Conservation (phyloP, 2,329 filamentous ascomycete genomes). For the Stenocarpella maydis region DNA sequence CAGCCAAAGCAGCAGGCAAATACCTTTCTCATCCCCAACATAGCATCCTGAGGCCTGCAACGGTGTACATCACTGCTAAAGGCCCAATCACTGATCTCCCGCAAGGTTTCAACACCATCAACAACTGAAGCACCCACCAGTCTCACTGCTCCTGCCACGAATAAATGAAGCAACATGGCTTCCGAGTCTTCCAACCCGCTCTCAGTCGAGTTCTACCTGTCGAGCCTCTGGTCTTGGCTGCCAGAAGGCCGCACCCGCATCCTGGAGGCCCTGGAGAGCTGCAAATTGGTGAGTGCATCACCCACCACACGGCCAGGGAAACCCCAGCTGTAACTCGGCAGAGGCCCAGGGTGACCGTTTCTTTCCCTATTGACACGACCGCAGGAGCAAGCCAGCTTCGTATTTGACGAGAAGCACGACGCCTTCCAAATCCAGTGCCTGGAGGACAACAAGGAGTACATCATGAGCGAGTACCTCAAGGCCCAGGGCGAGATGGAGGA, state of each 20-base stretch:
- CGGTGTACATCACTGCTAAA: not conserved
- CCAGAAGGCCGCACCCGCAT: conserved; percentile 38
- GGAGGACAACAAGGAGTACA: conserved; percentile 13
- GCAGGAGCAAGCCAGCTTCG: conserved; percentile 37
- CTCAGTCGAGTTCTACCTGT: conserved; percentile 39
- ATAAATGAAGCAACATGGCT: not conserved
- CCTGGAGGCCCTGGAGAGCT: conserved; percentile 35
- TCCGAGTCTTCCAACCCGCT: not conserved
- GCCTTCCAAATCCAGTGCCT: conserved; percentile 27
- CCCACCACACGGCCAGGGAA: not conserved
- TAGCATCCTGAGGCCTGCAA: not conserved
- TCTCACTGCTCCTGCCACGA: too few relatives aligned
- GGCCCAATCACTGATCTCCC: not conserved
- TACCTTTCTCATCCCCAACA: not conserved
- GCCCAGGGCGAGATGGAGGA: conserved; percentile 14
- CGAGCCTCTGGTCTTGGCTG: conserved; percentile 41
- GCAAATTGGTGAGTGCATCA: conserved; percentile 33
- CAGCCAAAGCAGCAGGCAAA: not conserved
- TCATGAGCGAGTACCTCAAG: conserved; percentile 17
- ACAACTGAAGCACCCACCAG: not conserved
- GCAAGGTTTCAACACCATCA: not conserved
- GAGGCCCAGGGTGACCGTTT: not conserved
- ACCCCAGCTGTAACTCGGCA: not conserved
- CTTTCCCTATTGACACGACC: not conserved
- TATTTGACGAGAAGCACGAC: conserved; percentile 37